Conservation (phyloP, 306 rosid genomes). For the Lathyrus aphaca region DNA sequence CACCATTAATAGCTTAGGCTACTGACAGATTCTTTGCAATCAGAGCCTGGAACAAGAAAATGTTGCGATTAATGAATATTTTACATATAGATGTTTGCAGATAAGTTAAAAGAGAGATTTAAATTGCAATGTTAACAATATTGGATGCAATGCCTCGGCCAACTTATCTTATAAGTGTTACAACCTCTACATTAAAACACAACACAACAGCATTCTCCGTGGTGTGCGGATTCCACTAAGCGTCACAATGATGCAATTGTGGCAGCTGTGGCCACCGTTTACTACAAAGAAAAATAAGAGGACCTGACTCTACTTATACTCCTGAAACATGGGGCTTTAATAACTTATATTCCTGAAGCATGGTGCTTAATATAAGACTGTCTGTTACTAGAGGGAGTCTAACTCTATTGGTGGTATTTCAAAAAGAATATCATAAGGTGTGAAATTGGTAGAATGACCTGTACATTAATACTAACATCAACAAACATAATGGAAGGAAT, state of each 20-base stretch:
- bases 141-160: too few species aligned
- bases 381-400: neutral
- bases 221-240: too few species aligned
- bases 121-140: too few species aligned
- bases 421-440: constrained; percentile 1
- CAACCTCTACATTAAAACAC: neutral
- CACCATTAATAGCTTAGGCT: too few species aligned
- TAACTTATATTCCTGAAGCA: neutral
- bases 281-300: neutral
- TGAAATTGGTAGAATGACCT: constrained; percentile 10
- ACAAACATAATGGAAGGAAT: constrained; percentile 16
- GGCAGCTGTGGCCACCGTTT: neutral
- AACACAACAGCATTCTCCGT: neutral
- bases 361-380: too few species aligned
- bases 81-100: too few species aligned
- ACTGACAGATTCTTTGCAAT: too few species aligned
- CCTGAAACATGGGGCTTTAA: neutral
- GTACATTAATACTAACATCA: neutral
- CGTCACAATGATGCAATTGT: neutral
- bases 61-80: too few species aligned
- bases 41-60: too few species aligned
- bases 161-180: too few species aligned
- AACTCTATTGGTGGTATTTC: neutral
- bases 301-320: constrained; percentile 8
- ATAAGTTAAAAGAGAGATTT: too few species aligned